phyloP scores from a whole-genome alignment of 805 yeast genomes.

The Starmerella etchellsii region DNA sequence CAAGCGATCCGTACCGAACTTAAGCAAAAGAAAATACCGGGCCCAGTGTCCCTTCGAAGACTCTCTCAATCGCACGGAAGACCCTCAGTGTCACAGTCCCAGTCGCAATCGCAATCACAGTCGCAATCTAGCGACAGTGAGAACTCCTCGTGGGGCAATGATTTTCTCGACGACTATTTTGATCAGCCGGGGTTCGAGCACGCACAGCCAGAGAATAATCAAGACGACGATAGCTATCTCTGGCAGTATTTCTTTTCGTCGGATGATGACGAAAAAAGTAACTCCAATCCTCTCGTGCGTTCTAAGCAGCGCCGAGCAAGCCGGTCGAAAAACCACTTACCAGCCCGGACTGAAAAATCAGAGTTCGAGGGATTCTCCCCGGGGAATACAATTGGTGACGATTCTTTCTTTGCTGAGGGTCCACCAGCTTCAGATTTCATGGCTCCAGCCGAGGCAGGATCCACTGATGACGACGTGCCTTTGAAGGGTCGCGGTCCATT shows the following conservation, averaged over 20 bases:
- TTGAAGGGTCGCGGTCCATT: conserved; percentile 16
- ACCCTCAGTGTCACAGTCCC: conserved; percentile 2
- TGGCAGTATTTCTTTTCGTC: conserved; percentile 62
- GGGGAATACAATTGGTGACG: background rate
- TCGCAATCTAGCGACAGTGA: conserved; percentile 19
- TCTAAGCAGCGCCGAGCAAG: conserved; percentile 5
- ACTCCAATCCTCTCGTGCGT: conserved; percentile 11
- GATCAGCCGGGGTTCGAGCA: conserved; percentile 7
- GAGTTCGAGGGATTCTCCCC: background rate
- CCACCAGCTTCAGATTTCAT: no score
- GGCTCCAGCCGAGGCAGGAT: conserved; percentile 1
- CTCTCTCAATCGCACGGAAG: conserved; percentile 13
- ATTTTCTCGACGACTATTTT: conserved; percentile 19
- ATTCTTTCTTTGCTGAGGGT: background rate
- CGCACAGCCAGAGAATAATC: conserved; percentile 4
- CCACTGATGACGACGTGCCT: conserved; percentile 13
- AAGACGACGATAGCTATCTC: conserved; percentile 49
- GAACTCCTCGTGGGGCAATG: conserved; percentile 20
- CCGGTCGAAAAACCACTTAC: background rate
- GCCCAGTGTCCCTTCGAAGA: conserved; percentile 13
- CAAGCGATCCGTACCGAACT: conserved; percentile 28
- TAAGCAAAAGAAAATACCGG: conserved; percentile 3
- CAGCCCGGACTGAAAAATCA: no score
- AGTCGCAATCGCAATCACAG: conserved; percentile 23
- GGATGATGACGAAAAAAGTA: conserved; percentile 25